Base-by-base conservation (phyloP, 306 rosid genomes). In the Spatholobus suberectus region DNA sequence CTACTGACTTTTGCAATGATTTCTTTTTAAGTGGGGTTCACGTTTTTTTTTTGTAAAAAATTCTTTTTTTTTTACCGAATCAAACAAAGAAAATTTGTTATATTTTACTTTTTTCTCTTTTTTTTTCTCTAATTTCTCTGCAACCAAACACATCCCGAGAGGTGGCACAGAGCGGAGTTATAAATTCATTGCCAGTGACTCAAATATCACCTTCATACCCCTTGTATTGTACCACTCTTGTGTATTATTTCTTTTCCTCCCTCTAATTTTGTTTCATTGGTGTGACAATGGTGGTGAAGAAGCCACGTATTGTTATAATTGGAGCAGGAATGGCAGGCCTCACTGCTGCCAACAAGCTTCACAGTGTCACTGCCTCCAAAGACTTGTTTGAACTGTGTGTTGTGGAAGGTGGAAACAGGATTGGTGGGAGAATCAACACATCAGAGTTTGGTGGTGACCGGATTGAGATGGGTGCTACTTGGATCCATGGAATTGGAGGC, bases 321-420 rank as follows among this genome's bases (percentile, higher is more conserved):
- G 99, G 99, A 44, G 98, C 98, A 0, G 99, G 99, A 89, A 93
- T 96, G 96, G 98, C 99, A 6, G 99, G 99, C 15, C 86, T 96
- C 3, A 92, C 97, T 1, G 99, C 99, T 1, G 99, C 99, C 6
- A 93, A 86, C 88, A 94, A 87, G 88, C 98, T 96, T 49, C 85
- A 89, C 88, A 88, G 90, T 4, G 82, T 94, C 0, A 20, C 87
- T 26, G 87, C 81, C 13, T 76, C 79, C 3, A 85, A 54, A 49
- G 92, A 89, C 61, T 76, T 85, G 87, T 93, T 96, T 65, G 99
- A 96, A 84, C 88, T 96, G 1, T 73, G 83, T 71, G 88, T 96
- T n/a, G 98, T 93, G 12, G 99, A 96, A 73, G 99, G 97, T 41
- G 99, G 99, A 77, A 75, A 79, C 6, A 87, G 99, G 79, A 85